These are phyloP conservation scores for Pythium dissotocum DNA, from an alignment of 352 stramenopile species.

Conservation along the genomic window DNA sequence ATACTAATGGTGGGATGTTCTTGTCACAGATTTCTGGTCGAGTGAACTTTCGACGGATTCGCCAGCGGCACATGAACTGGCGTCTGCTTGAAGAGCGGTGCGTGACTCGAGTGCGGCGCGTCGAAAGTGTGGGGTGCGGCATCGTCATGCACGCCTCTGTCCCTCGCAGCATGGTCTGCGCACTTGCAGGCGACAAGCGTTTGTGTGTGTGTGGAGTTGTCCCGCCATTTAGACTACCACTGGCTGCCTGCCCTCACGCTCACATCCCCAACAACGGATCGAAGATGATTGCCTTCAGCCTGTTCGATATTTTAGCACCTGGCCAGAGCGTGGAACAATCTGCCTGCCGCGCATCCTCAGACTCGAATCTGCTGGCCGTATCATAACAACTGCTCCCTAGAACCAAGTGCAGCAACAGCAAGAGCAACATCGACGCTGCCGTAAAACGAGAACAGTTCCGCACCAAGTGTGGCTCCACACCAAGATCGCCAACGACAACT, in stretches of 20 bases:
- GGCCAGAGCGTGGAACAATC: not conserved
- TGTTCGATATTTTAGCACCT: not conserved
- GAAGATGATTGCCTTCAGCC: conserved; percentile 3
- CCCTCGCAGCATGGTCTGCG: not conserved
- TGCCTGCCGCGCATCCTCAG: not conserved
- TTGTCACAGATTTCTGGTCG: conserved; percentile 21
- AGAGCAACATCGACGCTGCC: not conserved
- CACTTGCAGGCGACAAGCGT: not conserved
- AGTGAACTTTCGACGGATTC: conserved; percentile 1
- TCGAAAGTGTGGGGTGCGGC: not conserved
- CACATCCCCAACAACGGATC: not conserved
- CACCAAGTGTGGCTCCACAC: not conserved
- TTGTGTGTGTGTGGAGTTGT: not conserved
- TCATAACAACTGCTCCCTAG: not conserved
- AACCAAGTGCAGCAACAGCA: not conserved
- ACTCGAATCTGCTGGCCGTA: conserved; percentile 1
- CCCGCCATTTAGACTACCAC: not conserved
- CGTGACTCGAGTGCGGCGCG: too few species aligned
- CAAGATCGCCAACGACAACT: not conserved
- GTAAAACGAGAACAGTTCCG: not conserved
- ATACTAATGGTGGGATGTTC: conserved; percentile 1
- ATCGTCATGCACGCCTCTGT: not conserved
- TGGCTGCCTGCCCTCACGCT: too few species aligned
- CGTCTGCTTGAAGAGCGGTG: not conserved
- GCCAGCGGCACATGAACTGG: not conserved